A percentile compares a stretch with the other conserved stretches of the same genome.
These are phyloP conservation scores for Parathielavia hyrcaniae DNA, from an alignment of 495 filamentous ascomycete genomes.

Conservation along the genomic window DNA sequence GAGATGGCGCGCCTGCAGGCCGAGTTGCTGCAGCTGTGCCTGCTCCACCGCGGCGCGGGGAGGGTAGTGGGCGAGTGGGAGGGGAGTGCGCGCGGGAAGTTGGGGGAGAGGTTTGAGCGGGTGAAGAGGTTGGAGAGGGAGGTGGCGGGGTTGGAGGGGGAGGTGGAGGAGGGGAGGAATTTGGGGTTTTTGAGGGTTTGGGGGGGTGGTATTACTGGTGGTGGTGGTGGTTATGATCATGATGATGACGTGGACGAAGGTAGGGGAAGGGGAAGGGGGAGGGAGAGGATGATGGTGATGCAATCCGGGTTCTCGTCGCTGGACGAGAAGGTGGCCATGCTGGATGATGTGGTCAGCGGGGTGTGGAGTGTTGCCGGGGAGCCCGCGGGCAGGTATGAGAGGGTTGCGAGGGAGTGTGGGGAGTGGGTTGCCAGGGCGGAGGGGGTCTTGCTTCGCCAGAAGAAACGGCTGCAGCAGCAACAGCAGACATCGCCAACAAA, in stretches of 20 bases:
- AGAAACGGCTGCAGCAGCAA: not conserved
- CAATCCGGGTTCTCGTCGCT: constrained; percentile 14
- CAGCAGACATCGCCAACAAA: no score
- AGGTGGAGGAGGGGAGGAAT: constrained; percentile 35
- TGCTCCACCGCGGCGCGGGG: constrained; percentile 53
- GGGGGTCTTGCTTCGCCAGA: constrained; percentile 35
- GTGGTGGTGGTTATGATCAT: no score
- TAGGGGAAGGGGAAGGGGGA: not conserved
- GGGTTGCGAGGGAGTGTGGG: constrained; percentile 46
- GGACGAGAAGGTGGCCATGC: constrained; percentile 45
- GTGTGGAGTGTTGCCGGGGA: constrained; percentile 47
- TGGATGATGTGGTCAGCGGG: constrained; percentile 47
- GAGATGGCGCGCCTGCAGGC: constrained; percentile 60
- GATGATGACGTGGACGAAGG: not conserved
- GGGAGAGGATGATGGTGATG: constrained; percentile 19
- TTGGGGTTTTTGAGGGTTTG: constrained; percentile 33
- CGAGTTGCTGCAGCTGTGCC: constrained; percentile 65
- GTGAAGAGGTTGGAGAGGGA: constrained; percentile 30
- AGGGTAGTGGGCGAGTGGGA: constrained; percentile 39
- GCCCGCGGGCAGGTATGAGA: constrained; percentile 43
- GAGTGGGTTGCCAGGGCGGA: constrained; percentile 43
- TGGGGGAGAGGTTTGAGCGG: constrained; percentile 38
- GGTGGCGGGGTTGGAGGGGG: constrained; percentile 32
- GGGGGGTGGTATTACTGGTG: not conserved
- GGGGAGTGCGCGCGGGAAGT: constrained; percentile 39